A percentile compares a stretch with the other conserved stretches of the same genome.
Evolutionary conservation across 2,329 filamentous ascomycete genomes (phyloP).

Genomic region (Colletotrichum ledebouriae): DNA sequence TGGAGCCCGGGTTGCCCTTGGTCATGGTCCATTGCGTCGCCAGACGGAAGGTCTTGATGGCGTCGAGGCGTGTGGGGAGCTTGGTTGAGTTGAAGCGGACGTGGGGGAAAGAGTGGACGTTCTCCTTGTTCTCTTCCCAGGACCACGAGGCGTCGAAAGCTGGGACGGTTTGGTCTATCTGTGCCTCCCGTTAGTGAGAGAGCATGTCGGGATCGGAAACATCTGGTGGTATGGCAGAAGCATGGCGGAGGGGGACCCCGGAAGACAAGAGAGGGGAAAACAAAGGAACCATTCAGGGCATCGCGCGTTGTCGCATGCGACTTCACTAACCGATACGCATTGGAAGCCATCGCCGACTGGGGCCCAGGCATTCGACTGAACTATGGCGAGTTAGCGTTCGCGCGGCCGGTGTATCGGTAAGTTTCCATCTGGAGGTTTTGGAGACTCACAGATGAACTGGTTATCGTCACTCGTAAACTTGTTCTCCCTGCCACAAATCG

Average conservation of each 20-base stretch:
- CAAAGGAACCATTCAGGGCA: too few species aligned
- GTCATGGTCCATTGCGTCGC: slow-evolving; percentile 50
- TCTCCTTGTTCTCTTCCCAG: slow-evolving; percentile 47
- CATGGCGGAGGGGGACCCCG: not conserved
- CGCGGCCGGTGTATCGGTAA: not conserved
- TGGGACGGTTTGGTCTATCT: slow-evolving; percentile 47
- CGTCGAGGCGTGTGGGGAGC: slow-evolving; percentile 48
- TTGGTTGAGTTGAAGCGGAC: slow-evolving; percentile 48
- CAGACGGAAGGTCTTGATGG: slow-evolving; percentile 48
- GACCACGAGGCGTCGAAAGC: slow-evolving; percentile 51
- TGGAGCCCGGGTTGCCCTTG: slow-evolving; percentile 43
- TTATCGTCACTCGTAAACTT: slow-evolving; percentile 46
- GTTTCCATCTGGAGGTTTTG: not conserved
- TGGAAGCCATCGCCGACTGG: slow-evolving; percentile 47
- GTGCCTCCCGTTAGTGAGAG: slow-evolving; percentile 3
- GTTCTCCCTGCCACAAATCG: slow-evolving; percentile 46
- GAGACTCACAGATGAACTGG: slow-evolving; percentile 46
- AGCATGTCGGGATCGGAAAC: too few species aligned
- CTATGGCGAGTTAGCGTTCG: slow-evolving; percentile 40
- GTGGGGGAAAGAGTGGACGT: slow-evolving; percentile 52
- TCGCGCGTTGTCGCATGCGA: too few species aligned
- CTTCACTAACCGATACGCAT: slow-evolving; percentile 48
- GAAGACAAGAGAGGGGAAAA: fast-evolving
- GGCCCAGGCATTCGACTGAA: slow-evolving; percentile 51
- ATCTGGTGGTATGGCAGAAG: not conserved